A percentile compares a stretch with the other conserved stretches of the same genome.
Conservation (phyloP, 2,329 filamentous ascomycete species). For the Penicillium sp. region DNA sequence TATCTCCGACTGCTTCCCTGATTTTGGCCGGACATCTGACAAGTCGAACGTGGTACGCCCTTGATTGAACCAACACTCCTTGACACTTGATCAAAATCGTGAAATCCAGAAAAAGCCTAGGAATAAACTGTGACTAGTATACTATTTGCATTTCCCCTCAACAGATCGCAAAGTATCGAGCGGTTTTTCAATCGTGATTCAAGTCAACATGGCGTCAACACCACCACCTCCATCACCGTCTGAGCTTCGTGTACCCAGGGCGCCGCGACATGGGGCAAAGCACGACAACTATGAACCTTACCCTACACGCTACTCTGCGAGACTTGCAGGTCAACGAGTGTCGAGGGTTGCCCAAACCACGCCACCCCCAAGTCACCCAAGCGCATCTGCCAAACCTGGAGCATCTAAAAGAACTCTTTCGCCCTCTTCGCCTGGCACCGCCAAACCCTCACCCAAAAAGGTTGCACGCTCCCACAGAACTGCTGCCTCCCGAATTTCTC, state of each 20-base stretch:
- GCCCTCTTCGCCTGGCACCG: constrained; percentile 1
- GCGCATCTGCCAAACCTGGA: constrained; percentile 17
- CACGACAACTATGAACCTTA: constrained; percentile 46
- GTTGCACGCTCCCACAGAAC: not conserved
- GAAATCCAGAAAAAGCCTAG: constrained; percentile 4
- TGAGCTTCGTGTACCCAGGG: constrained; percentile 42
- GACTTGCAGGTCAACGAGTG: constrained; percentile 38
- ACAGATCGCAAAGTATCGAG: not conserved
- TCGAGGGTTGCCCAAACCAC: constrained; percentile 30
- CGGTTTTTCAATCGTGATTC: not conserved
- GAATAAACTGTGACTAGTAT: not conserved
- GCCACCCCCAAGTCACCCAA: constrained; percentile 33
- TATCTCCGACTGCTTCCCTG: not conserved
- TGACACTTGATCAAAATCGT: not conserved
- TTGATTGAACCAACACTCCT: constrained; percentile 13
- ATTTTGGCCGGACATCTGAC: not conserved
- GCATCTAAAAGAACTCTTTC: constrained; percentile 19
- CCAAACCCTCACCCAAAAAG: constrained; percentile 31
- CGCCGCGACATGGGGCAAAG: constrained; percentile 48
- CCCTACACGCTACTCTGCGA: constrained; percentile 42
- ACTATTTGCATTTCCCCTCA: not conserved
- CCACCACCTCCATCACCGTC: constrained; percentile 42
- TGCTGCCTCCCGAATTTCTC: constrained; percentile 8
- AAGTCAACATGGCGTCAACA: constrained; percentile 44
- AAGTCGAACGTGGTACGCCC: constrained; percentile 7